phyloP scores from a whole-genome alignment of 2,329 filamentous ascomycete species.

The Ophiostoma sp. region DNA sequence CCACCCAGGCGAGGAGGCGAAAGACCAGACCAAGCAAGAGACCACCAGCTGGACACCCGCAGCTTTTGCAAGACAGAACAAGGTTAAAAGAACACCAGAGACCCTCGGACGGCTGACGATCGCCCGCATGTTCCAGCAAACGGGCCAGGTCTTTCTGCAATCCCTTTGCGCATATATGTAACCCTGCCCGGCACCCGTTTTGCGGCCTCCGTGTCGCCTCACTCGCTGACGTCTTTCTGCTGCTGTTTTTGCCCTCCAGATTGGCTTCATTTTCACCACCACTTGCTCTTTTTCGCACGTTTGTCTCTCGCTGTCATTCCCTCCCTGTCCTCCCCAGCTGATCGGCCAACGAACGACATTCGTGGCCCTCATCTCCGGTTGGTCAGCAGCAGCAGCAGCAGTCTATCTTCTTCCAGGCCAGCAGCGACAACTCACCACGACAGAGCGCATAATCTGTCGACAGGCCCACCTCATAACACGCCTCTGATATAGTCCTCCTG shows the following conservation, averaged over 20 bases:
- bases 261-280: not conserved
- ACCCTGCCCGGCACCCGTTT: conserved; percentile 15
- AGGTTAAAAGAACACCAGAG: not conserved
- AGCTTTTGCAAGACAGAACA: not conserved
- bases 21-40: not conserved
- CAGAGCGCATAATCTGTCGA: conserved; percentile 5
- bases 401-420: not conserved
- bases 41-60: not conserved
- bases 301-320: conserved; percentile 10
- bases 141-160: not conserved
- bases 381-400: not conserved
- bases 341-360: not conserved
- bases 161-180: conserved; percentile 3
- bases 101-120: not conserved
- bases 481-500: conserved; percentile 15
- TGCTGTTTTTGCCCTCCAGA: not conserved
- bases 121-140: not conserved
- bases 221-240: not conserved
- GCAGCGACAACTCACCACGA: conserved; percentile 7
- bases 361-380: not conserved
- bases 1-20: not conserved
- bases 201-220: not conserved
- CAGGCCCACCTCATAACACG: conserved; percentile 10
- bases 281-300: not conserved
- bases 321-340: not conserved